Percentiles rank a stretch among this genome's conserved stretches.
Evolutionary conservation across 768 basidiomycete genomes (phyloP).

Genomic region (Tricholoma furcatifolium): DNA sequence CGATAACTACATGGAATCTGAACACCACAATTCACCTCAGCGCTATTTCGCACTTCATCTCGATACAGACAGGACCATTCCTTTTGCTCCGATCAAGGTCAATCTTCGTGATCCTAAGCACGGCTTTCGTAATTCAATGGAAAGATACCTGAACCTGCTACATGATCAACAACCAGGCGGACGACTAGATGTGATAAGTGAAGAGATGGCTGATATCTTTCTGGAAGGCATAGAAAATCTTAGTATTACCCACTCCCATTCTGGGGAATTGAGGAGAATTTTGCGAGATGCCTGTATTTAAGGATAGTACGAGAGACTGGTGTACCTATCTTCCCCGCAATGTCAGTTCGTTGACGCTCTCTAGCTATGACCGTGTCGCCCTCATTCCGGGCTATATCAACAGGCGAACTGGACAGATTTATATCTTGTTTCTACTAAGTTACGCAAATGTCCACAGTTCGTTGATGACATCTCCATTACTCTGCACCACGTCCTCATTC

Average conservation of each 20-base stretch:
- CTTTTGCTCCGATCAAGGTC: neutral
- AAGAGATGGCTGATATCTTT: neutral
- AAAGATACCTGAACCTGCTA: neutral
- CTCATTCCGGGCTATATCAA: too few relatives aligned
- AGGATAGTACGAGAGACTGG: too few relatives aligned
- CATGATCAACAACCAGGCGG: neutral
- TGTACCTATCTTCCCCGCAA: too few relatives aligned
- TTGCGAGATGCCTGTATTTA: too few relatives aligned
- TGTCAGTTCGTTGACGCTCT: too few relatives aligned
- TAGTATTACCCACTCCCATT: too few relatives aligned
- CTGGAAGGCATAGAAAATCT: neutral
- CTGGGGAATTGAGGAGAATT: neutral
- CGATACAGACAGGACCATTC: neutral
- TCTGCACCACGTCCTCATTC: neutral
- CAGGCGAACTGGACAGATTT: too few relatives aligned
- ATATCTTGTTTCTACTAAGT: too few relatives aligned
- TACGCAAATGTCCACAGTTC: conserved; percentile 11
- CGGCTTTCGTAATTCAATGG: conserved; percentile 4
- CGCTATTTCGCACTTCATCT: conserved; percentile 1
- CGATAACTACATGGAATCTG: neutral
- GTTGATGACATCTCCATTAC: conserved; percentile 8
- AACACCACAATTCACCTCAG: neutral
- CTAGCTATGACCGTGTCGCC: too few relatives aligned
- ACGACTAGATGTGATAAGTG: neutral
- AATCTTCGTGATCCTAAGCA: neutral